phyloP scores from a whole-genome alignment of 164 flowering plant genomes.

The Vitis vinifera region ASM3070453v1 NC_081811.1:19484501-19485000 shows the following conservation, averaged over 20 bases:
- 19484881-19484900: no score
- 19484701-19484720: conserved; percentile 17
- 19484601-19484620: conserved; percentile 1
- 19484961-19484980: background rate
- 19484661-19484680: background rate
- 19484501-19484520: no score
- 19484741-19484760: background rate
- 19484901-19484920: no score
- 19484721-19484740: conserved; percentile 12
- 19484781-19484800: background rate
- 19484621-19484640: background rate
- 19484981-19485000: conserved; percentile 35
- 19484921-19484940: no score
- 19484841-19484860: background rate
- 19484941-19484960: background rate
- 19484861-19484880: background rate
- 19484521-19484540: no score
- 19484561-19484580: background rate
- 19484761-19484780: conserved; percentile 16
- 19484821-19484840: no score
- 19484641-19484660: background rate
- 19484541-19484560: no score
- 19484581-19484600: background rate
- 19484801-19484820: no score
- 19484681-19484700: conserved; percentile 1